Evolutionary conservation across 2,329 filamentous ascomycete species (phyloP).

Genomic region (Lomentospora prolificans): DNA sequence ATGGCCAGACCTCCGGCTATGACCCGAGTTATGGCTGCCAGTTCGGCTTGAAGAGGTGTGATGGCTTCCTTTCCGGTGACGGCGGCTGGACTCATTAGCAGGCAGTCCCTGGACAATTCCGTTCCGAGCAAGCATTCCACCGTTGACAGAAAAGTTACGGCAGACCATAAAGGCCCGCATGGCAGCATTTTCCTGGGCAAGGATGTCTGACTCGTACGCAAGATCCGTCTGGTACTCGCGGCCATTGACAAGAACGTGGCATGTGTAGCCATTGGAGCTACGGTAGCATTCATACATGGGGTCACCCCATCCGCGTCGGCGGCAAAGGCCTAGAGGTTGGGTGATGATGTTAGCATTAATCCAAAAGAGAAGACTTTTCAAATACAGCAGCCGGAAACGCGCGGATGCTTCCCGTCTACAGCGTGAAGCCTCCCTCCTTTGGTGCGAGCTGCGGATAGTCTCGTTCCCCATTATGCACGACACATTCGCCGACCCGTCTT

Average conservation of each 20-base stretch:
- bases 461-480: background rate
- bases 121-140: constrained; percentile 73
- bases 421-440: background rate
- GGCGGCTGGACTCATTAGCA: constrained; percentile 39
- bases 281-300: constrained; percentile 79
- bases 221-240: constrained; percentile 91
- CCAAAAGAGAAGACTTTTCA: background rate
- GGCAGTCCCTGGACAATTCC: constrained; percentile 59
- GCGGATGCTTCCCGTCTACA: constrained; percentile 1
- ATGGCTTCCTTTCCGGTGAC: constrained; percentile 42
- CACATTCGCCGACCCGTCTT: background rate
- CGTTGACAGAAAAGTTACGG: constrained; percentile 93
- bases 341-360: constrained; percentile 1
- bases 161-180: constrained; percentile 97
- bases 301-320: constrained; percentile 86
- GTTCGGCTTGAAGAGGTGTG: constrained; percentile 34
- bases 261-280: constrained; percentile 68
- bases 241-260: constrained; percentile 89
- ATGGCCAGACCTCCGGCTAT: constrained; percentile 41
- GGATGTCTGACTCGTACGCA: constrained; percentile 67
- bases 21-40: constrained; percentile 26
- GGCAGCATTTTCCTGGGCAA: constrained; percentile 87
- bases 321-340: constrained; percentile 70
- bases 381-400: background rate
- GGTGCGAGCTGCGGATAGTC: background rate